Evolutionary conservation across 164 flowering plant species (phyloP), one percentile per base, ranked within the genome.

Genomic region (Vitis rotundifolia): DNA sequence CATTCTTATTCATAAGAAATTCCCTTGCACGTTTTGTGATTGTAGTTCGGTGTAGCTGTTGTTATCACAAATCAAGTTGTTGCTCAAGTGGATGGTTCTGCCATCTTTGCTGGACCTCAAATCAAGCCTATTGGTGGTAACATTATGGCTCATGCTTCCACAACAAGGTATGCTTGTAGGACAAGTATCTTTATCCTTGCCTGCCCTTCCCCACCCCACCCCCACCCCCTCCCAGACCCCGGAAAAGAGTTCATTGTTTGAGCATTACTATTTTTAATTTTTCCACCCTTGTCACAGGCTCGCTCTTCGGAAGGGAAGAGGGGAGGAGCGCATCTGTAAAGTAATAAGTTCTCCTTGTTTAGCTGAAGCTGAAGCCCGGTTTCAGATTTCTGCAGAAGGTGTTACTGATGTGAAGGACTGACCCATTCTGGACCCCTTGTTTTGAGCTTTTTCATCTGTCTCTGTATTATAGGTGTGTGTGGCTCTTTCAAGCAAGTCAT

Each of bases 51-150:
- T 10, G 92, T 93, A 16, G 99, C 97, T 75, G 96, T 93, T 66
- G 98, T 93, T n/a, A 91, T 94, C 16, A 94, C 99, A 59, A 94
- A 95, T 81, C 99, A 95, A 88, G 98, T 95, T 62, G 98, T 95
- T 71, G 93, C 98, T 3, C 97, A 92, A 91, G 97, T 94, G 68
- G 97, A 94, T 70, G 98, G 98, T 68, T 88, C 97, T 75, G 97
- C 97, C 54, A 61, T 92, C 22, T 94, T 92, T 86, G 91, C 92
- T 49, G 99, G 99, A 31, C 98, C 98, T 64, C 99, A 95, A 77
- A 81, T 88, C 68, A 95, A 91, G 78, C 99, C 98, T 15, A 93
- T 95, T 68, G 98, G 98, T 77, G 99, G 99, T 26, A 95, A 95
- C 79, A 95, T 95, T 51, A 95, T 95, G 97, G 98, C 98, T 14